Conservation (phyloP, 2,329 filamentous ascomycete genomes). For the Verticillium tricorpus region DNA sequence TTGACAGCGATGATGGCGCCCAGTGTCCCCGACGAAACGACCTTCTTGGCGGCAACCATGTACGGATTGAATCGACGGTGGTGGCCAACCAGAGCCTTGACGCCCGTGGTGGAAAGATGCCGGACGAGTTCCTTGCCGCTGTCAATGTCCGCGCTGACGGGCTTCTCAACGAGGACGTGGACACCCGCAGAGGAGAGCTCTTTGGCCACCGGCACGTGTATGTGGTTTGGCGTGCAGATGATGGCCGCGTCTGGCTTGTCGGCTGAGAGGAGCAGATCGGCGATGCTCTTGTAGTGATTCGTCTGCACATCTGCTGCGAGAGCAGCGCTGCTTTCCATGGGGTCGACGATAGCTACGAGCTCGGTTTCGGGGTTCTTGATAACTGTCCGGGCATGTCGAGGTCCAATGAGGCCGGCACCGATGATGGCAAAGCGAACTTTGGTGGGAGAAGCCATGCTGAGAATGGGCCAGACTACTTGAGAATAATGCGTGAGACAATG, state of each 20-base stretch:
- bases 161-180: constrained; percentile 56
- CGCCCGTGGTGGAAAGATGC: constrained; percentile 18
- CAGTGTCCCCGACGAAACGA: constrained; percentile 32
- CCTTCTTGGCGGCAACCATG: constrained; percentile 42
- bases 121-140: constrained; percentile 27
- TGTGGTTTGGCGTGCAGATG: constrained; percentile 56
- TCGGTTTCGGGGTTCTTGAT: constrained; percentile 13
- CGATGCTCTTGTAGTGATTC: constrained; percentile 25
- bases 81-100: constrained; percentile 51
- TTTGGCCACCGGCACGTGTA: constrained; percentile 46
- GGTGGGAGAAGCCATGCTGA: neutral
- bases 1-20: constrained; percentile 47
- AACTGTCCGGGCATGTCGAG: constrained; percentile 24
- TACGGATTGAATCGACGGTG: constrained; percentile 55
- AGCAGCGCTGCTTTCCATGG: constrained; percentile 13
- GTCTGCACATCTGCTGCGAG: constrained; percentile 17
- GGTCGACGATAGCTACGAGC: constrained; percentile 25
- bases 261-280: constrained; percentile 33
- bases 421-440: constrained; percentile 21
- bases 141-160: constrained; percentile 37
- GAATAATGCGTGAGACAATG: no score
- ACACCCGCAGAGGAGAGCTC: constrained; percentile 41
- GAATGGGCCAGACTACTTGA: no score
- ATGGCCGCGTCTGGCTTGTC: constrained; percentile 48
- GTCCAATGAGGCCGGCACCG: constrained; percentile 24